phyloP scores from a whole-genome alignment of 2,329 filamentous ascomycete genomes.

The Apiospora aurea region DNA sequence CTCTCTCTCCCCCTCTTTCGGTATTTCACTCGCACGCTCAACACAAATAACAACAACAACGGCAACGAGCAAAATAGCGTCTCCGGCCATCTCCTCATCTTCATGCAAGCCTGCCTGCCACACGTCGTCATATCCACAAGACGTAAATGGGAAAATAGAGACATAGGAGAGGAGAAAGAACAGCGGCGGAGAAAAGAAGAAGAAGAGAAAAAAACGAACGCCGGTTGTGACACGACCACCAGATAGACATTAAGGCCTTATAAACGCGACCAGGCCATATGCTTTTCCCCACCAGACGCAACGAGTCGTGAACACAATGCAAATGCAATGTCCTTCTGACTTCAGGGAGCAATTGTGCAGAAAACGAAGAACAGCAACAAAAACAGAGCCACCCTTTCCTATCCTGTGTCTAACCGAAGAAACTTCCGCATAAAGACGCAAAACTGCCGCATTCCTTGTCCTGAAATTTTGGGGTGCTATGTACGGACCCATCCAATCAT shows the following conservation, averaged over 20 bases:
- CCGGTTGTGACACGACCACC: constrained; percentile 9
- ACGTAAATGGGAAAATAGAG: constrained; percentile 20
- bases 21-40: neutral
- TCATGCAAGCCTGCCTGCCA: neutral
- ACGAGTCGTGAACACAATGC: constrained; percentile 14
- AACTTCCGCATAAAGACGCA: neutral
- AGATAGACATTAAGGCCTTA: neutral
- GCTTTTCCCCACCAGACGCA: constrained; percentile 9
- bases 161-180: neutral
- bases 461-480: neutral
- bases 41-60: neutral
- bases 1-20: neutral
- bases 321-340: constrained; percentile 10
- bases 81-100: neutral
- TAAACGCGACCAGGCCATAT: neutral
- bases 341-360: neutral
- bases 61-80: neutral
- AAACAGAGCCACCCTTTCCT: neutral
- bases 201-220: neutral
- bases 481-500: constrained; percentile 15
- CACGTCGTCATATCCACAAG: constrained; percentile 9
- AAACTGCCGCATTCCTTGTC: neutral
- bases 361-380: neutral
- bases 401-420: neutral
- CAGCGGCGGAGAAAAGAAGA: neutral